Evolutionary conservation across 2,329 filamentous ascomycete species (phyloP), one percentile per base, ranked within the genome.

Genomic region (Penicillium expansum): DNA sequence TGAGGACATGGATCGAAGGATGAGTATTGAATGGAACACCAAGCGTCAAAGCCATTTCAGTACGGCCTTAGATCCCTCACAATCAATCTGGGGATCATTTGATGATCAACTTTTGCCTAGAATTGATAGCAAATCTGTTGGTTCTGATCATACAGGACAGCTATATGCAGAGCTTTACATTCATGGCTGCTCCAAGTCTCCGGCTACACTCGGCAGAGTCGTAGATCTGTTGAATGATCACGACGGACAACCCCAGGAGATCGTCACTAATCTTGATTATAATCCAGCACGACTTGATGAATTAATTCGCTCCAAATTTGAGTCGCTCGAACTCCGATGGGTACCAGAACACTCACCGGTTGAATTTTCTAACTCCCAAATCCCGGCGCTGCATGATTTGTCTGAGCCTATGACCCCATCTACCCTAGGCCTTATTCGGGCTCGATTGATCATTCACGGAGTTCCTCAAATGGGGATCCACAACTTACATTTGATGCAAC

Each of bases 401-500:
- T 49, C 55, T n/a, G 18, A 33, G 22, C 30, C 60, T 43, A 60
- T 55, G 48, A 61, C 64, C 10, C 60, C 67, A n/a, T 64, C 62
- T 16, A 66, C 59, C 7, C 59, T 76, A 33, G 74, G 74, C 4
- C 56, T 77, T 16, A 51, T 76, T 22, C 67, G 67, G 44, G 67
- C 69, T 45, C 63, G 63, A 37, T 59, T 60, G 38, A 57, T 61
- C 33, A 54, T 59, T 29, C 56, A 68, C 39, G 66, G 67, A 18
- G 52, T 57, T 7, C 64, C 66, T 32, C 55, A 62, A 27, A 52
- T 50, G 42, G 47, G 57, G 44, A 61, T 65, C 10, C 60, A 59
- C 20, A 59, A 59, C 33, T 59, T 74, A 42, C 68, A 73, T 54
- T 47, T 76, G 32, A 69, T 77, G 60, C 74, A 76, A 57, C 65